Conservation (phyloP, 2,329 filamentous ascomycete genomes). For the Corinectria fuckeliana region DNA sequence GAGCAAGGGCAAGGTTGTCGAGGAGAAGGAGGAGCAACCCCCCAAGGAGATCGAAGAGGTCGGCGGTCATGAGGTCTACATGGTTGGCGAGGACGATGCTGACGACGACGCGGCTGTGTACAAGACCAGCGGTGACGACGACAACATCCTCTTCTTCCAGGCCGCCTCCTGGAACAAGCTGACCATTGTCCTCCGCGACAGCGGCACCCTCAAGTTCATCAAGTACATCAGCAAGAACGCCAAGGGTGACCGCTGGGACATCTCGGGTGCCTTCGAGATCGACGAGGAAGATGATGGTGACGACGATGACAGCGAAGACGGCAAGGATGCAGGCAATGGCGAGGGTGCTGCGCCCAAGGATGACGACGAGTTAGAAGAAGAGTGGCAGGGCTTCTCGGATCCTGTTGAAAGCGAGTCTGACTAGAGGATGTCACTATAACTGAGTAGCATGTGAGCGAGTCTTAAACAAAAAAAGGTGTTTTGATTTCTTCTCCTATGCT, state of each 20-base stretch:
- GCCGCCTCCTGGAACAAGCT: slow-evolving; percentile 84
- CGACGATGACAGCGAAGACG: slow-evolving; percentile 47
- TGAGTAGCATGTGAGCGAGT: slow-evolving; percentile 3
- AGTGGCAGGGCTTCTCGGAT: slow-evolving; percentile 65
- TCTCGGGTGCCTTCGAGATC: slow-evolving; percentile 80
- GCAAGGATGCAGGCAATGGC: slow-evolving; percentile 40
- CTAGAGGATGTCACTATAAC: slow-evolving; percentile 31
- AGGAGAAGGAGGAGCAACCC: slow-evolving; percentile 39
- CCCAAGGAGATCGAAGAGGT: slow-evolving; percentile 59
- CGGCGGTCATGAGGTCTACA: slow-evolving; percentile 88
- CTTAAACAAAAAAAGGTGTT: background rate
- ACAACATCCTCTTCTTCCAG: slow-evolving; percentile 70
- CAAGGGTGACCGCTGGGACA: slow-evolving; percentile 90
- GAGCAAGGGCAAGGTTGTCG: slow-evolving; percentile 32
- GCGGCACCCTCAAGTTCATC: slow-evolving; percentile 87
- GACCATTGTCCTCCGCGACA: slow-evolving; percentile 87
- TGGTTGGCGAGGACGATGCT: slow-evolving; percentile 82
- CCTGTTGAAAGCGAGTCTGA: slow-evolving; percentile 47
- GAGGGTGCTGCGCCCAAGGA: slow-evolving; percentile 42
- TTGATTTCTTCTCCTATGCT: background rate
- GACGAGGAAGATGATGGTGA: slow-evolving; percentile 58
- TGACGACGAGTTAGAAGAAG: slow-evolving; percentile 57
- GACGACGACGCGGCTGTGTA: slow-evolving; percentile 86
- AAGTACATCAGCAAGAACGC: slow-evolving; percentile 91
- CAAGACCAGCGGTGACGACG: slow-evolving; percentile 77